Percentiles rank a stretch among this genome's conserved stretches.
Conservation (phyloP, 768 basidiomycete genomes). For the Mycena alexandri region DNA sequence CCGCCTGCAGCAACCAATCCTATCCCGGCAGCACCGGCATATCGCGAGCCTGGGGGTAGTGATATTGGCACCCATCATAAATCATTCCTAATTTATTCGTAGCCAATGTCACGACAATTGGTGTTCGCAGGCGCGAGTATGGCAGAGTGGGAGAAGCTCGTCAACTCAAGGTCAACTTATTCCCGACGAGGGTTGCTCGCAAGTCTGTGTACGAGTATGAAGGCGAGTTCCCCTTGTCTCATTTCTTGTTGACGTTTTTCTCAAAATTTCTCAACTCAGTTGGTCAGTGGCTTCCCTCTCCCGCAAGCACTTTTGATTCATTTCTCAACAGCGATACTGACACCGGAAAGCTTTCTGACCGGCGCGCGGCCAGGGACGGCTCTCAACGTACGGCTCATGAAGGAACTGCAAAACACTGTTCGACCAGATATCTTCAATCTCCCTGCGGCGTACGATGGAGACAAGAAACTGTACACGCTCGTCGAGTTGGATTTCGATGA, state of each 20-base stretch:
- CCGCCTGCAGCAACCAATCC: background rate
- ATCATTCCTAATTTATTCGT: no score
- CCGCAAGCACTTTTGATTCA: background rate
- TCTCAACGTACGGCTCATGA: constrained; percentile 63
- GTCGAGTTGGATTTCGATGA: constrained; percentile 47
- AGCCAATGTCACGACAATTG: constrained; percentile 58
- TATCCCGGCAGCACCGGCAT: background rate
- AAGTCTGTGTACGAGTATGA: constrained; percentile 79
- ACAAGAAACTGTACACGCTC: constrained; percentile 68
- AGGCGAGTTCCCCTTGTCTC: constrained; percentile 54
- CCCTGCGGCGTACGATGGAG: constrained; percentile 66
- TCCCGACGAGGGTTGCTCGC: constrained; percentile 61
- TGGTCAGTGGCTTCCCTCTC: constrained; percentile 10
- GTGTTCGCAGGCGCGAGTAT: constrained; percentile 71
- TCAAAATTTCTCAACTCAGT: constrained; percentile 6
- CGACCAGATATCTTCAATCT: constrained; percentile 60
- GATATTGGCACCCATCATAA: background rate
- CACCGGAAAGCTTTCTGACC: constrained; percentile 43
- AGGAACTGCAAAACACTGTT: constrained; percentile 55
- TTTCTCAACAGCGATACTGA: constrained; percentile 54
- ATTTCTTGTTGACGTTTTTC: background rate
- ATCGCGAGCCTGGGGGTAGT: background rate
- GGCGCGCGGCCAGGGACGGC: constrained; percentile 62
- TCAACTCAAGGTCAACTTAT: constrained; percentile 61
- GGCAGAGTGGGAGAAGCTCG: constrained; percentile 62